Percentiles rank a stretch among this genome's conserved stretches.
These are phyloP conservation scores for Camelina neglecta DNA, from an alignment of 345 rosid genomes.

Conservation along the genomic window DNA sequence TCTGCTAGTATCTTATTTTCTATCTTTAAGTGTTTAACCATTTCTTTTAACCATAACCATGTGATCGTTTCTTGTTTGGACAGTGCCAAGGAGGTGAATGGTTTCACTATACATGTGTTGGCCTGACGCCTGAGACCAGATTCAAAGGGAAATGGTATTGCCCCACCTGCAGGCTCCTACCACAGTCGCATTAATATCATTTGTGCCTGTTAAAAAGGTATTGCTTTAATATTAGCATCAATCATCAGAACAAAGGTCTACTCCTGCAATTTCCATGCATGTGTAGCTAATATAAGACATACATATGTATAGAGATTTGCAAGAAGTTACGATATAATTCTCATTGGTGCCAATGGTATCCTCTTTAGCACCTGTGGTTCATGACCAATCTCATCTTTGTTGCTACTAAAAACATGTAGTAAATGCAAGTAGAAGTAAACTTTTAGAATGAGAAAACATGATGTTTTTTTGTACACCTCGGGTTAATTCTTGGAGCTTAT, in stretches of 20 bases:
- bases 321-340: slow-evolving; percentile 10
- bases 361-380: slow-evolving; percentile 1
- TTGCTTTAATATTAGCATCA: slow-evolving; percentile 20
- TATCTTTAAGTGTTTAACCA: neutral
- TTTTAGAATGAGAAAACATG: neutral
- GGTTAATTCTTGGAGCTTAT: neutral
- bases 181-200: slow-evolving; percentile 51
- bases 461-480: neutral
- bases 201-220: slow-evolving; percentile 25
- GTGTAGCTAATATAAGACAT: slow-evolving; percentile 4
- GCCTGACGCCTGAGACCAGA: slow-evolving; percentile 94
- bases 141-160: slow-evolving; percentile 99
- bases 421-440: neutral
- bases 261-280: neutral
- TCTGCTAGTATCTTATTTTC: slow-evolving; percentile 5
- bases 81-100: slow-evolving; percentile 99
- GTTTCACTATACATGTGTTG: slow-evolving; percentile 98
- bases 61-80: slow-evolving; percentile 11
- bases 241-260: neutral
- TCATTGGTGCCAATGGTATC: slow-evolving; percentile 23
- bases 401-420: neutral
- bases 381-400: slow-evolving; percentile 18
- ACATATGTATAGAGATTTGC: slow-evolving; percentile 1
- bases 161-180: slow-evolving; percentile 81
- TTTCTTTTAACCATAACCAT: neutral